Conservation (phyloP, 352 stramenopile species). For the Blastocystis hominis region DNA sequence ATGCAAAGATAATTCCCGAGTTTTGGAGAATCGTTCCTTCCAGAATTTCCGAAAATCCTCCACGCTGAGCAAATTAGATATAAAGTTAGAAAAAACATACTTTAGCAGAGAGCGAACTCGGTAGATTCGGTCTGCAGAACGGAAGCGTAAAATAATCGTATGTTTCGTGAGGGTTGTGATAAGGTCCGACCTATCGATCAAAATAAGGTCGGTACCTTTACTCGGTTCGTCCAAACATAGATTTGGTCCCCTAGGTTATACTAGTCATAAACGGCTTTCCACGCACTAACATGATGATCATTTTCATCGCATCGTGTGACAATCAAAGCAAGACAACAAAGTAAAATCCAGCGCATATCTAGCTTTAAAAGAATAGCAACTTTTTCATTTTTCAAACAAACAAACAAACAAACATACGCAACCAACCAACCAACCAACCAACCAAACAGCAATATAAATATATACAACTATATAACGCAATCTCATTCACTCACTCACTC, state of each 20-base stretch:
- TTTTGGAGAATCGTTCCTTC: conserved; percentile 86
- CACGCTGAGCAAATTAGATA: conserved; percentile 25
- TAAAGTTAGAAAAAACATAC: not conserved
- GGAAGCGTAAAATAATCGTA: conserved; percentile 97
- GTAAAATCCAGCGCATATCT: not conserved
- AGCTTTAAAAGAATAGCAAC: no score
- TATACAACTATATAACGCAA: no score
- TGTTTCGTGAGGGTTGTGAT: conserved; percentile 92
- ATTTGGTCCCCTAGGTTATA: conserved; percentile 59
- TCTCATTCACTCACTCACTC: not conserved
- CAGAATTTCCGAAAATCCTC: conserved; percentile 83
- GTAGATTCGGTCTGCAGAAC: conserved; percentile 85
- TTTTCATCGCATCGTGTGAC: not conserved
- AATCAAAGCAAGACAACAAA: not conserved
- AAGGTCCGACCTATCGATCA: conserved; percentile 76
- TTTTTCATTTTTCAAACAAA: not conserved
- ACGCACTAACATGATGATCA: not conserved
- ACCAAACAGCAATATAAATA: no score
- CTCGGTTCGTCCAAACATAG: conserved; percentile 61
- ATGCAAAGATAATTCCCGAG: conserved; percentile 73
- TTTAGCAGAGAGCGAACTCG: conserved; percentile 60
- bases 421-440: no score
- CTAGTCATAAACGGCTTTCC: not conserved
- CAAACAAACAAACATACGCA: not conserved
- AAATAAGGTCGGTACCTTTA: not conserved